These are phyloP conservation scores for Sugiyamaella qingdaonensis DNA, from an alignment of 805 yeast genomes.

Conservation along the genomic window DNA sequence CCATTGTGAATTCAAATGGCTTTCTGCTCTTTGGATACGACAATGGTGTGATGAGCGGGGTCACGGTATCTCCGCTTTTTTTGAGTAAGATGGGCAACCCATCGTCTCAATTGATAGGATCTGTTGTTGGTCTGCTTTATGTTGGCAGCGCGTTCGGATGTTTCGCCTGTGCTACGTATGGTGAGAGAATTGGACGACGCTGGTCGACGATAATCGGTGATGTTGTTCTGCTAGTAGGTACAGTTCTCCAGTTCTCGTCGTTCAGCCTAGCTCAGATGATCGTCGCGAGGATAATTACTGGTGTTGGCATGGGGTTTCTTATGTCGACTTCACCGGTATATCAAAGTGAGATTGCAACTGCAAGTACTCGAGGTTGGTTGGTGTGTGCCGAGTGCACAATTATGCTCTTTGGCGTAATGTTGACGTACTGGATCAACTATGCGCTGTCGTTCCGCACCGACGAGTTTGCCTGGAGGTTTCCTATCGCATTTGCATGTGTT, in stretches of 20 bases:
- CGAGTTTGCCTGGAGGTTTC: constrained; percentile 58
- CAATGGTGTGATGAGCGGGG: constrained; percentile 72
- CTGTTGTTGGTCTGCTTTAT: constrained; percentile 54
- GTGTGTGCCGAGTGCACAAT: constrained; percentile 8
- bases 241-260: constrained; percentile 3
- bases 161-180: constrained; percentile 62
- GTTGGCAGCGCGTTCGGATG: constrained; percentile 65
- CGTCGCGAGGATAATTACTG: constrained; percentile 6
- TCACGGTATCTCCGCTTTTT: not conserved
- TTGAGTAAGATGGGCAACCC: constrained; percentile 41
- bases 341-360: constrained; percentile 13
- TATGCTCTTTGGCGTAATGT: constrained; percentile 3
- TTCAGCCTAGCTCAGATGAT: constrained; percentile 2
- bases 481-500: constrained; percentile 59
- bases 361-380: constrained; percentile 11
- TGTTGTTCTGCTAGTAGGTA: constrained; percentile 5
- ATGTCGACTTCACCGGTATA: constrained; percentile 12
- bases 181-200: constrained; percentile 10
- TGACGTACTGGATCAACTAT: constrained; percentile 16
- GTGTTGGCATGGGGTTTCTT: constrained; percentile 11
- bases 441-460: not conserved
- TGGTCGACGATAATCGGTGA: constrained; percentile 6
- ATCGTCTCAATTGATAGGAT: constrained; percentile 50
- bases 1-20: not conserved
- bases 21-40: constrained; percentile 56